Conservation (phyloP, 2,329 filamentous ascomycete genomes). For the Penicillium freii region DNA sequence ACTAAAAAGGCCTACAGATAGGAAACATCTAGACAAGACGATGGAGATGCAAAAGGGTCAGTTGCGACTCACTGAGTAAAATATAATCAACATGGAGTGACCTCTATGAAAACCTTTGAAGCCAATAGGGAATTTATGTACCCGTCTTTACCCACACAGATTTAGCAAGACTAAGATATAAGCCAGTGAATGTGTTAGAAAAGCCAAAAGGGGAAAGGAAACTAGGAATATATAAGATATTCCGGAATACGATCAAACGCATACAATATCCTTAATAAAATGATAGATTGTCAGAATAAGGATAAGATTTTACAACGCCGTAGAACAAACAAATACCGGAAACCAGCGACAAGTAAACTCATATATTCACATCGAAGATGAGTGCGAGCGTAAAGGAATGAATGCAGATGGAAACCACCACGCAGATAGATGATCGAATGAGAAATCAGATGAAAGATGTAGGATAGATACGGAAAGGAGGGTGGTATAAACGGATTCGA, state of each 20-base stretch:
- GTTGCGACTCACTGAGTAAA: too few species aligned
- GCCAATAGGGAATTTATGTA: too few species aligned
- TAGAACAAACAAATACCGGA: not conserved
- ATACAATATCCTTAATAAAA: not conserved
- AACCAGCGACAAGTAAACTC: too few species aligned
- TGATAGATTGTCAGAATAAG: not conserved
- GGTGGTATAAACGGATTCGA: not conserved
- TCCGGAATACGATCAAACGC: not conserved
- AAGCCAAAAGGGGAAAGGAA: too few species aligned
- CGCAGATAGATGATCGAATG: not conserved
- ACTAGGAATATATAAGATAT: not conserved
- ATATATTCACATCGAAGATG: not conserved
- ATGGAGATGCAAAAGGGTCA: too few species aligned
- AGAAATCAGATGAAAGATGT: not conserved
- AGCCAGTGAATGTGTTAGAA: too few species aligned
- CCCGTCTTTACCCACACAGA: too few species aligned
- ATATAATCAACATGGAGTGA: too few species aligned
- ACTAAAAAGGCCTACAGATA: too few species aligned
- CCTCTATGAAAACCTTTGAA: too few species aligned
- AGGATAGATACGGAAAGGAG: not conserved
- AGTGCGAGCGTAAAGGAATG: not conserved
- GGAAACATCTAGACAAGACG: too few species aligned
- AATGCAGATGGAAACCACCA: not conserved
- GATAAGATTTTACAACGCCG: not conserved
- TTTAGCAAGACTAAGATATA: too few species aligned